phyloP scores from a whole-genome alignment of 495 filamentous ascomycete species.

The Talaromyces thailandensis region DNA sequence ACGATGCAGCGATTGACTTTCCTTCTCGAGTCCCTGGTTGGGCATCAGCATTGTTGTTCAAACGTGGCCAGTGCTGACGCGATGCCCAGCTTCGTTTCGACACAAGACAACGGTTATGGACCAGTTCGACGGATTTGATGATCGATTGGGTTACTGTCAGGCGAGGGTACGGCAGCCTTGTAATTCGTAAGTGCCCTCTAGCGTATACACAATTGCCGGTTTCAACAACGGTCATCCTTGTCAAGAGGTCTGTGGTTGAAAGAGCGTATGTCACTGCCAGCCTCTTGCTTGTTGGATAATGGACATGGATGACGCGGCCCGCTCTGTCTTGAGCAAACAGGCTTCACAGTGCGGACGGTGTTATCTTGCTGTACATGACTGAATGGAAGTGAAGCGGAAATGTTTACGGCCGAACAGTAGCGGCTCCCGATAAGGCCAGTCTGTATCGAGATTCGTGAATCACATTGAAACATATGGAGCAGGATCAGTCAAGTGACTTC shows the following conservation, averaged over 20 bases:
- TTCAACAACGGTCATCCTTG: background rate
- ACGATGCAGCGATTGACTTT: background rate
- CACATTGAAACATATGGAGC: background rate
- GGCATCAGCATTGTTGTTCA: background rate
- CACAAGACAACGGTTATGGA: background rate
- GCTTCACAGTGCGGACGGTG: background rate
- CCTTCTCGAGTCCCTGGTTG: background rate
- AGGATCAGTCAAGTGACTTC: background rate
- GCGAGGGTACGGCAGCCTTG: background rate
- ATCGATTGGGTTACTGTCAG: background rate
- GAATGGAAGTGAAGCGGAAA: background rate
- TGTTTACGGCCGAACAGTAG: background rate
- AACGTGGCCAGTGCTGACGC: background rate
- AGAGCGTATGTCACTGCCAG: background rate
- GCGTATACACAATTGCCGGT: background rate
- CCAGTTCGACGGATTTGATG: background rate
- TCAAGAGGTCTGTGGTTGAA: background rate
- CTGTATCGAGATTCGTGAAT: background rate
- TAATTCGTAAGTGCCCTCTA: background rate
- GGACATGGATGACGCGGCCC: background rate
- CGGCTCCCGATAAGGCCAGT: background rate
- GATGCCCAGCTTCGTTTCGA: background rate
- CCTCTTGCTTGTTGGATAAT: background rate
- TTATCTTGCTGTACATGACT: background rate
- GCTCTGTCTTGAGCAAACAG: background rate